phyloP scores from a whole-genome alignment of 441 rosid species.

The Populus tomentosa region DNA sequence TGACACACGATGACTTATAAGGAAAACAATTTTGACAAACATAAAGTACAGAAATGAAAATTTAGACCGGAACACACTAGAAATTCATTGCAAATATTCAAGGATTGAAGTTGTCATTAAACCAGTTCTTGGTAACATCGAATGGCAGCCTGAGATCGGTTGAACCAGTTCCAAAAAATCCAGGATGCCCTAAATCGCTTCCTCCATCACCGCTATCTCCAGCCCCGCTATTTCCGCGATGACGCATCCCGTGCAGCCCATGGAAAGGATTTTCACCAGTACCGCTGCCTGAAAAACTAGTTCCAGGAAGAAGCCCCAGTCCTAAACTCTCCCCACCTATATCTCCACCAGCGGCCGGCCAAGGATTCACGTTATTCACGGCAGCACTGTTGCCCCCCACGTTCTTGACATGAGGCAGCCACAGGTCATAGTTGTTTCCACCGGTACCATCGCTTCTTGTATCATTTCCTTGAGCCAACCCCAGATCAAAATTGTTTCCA shows the following conservation, averaged over 20 bases:
- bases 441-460: not conserved
- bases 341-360: not conserved
- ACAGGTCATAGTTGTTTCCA: not conserved
- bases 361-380: not conserved
- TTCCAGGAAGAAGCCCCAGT: not conserved
- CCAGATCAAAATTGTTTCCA: slow-evolving; percentile 4
- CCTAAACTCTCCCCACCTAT: not conserved
- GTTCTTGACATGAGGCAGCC: not conserved
- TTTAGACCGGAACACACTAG: not conserved
- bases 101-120: not conserved
- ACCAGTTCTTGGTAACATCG: slow-evolving; percentile 5
- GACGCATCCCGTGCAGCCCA: not conserved
- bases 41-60: too few species aligned
- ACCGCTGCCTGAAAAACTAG: not conserved
- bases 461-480: not conserved
- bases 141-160: slow-evolving; percentile 4
- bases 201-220: not conserved
- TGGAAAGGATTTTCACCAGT: not conserved
- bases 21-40: not conserved
- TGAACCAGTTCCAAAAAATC: not conserved
- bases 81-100: not conserved
- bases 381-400: not conserved
- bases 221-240: too few species aligned
- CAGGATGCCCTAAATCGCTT: not conserved
- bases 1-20: not conserved